These are phyloP conservation scores for Spathaspora sp. DNA, from an alignment of 805 yeast genomes.

Conservation along the genomic window DNA sequence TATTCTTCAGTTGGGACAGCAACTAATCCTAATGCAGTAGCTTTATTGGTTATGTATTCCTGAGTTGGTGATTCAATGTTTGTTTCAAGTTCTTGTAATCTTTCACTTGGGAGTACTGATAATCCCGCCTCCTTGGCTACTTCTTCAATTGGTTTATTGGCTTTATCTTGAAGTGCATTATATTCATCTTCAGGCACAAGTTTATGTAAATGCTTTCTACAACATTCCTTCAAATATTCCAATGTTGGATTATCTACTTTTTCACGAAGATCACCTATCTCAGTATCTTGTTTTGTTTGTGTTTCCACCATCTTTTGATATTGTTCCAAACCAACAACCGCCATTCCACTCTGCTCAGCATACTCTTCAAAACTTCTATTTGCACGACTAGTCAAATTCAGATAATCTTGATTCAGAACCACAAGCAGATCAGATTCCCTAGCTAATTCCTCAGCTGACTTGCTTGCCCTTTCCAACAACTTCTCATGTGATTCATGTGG, in stretches of 20 bases:
- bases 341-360: conserved; percentile 8
- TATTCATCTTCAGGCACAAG: conserved; percentile 9
- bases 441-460: conserved; percentile 12
- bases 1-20: conserved; percentile 11
- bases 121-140: conserved; percentile 3
- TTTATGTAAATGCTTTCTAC: conserved; percentile 1
- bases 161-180: conserved; percentile 2
- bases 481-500: conserved; percentile 1
- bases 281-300: conserved; percentile 17
- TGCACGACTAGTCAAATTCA: conserved; percentile 10
- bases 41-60: conserved; percentile 20
- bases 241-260: conserved; percentile 20
- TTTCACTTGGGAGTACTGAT: conserved; percentile 3
- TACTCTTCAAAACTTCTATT: conserved; percentile 5
- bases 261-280: conserved; percentile 6
- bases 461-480: conserved; percentile 9
- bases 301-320: conserved; percentile 10
- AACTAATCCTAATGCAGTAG: conserved; percentile 13
- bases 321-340: conserved; percentile 7
- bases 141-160: neutral
- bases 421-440: conserved; percentile 5
- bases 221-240: conserved; percentile 21
- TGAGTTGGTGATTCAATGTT: conserved; percentile 11
- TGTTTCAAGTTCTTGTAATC: conserved; percentile 5
- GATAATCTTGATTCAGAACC: conserved; percentile 7